Percentiles rank a stretch among this genome's conserved stretches.
These are phyloP conservation scores for Mrakia hoshinonis DNA, from an alignment of 768 basidiomycete species.

Conservation along the genomic window DNA sequence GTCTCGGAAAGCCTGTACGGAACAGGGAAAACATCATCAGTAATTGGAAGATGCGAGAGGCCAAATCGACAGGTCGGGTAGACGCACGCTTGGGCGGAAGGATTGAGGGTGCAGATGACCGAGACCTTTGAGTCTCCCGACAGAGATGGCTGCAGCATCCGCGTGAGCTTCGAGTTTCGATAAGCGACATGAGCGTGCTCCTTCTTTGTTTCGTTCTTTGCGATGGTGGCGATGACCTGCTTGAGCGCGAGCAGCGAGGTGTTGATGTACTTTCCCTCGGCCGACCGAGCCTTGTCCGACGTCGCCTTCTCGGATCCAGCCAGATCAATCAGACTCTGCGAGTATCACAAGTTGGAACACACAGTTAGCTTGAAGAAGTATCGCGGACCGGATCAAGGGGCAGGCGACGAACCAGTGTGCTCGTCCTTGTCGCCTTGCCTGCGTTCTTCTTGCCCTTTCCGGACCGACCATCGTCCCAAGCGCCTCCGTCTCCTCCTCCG, in stretches of 20 bases:
- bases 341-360: neutral
- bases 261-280: constrained; percentile 95
- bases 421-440: constrained; percentile 38
- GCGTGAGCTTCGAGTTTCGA: constrained; percentile 45
- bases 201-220: constrained; percentile 28
- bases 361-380: neutral
- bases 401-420: constrained; percentile 31
- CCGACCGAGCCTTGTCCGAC: constrained; percentile 86
- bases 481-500: constrained; percentile 8
- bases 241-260: constrained; percentile 33
- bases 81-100: constrained; percentile 54
- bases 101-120: constrained; percentile 92
- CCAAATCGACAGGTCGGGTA: neutral
- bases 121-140: constrained; percentile 92
- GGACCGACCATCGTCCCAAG: constrained; percentile 19
- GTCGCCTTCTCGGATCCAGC: constrained; percentile 96
- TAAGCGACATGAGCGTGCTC: constrained; percentile 13
- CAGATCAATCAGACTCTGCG: constrained; percentile 81
- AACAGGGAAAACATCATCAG: no score
- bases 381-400: neutral
- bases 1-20: constrained; percentile 56
- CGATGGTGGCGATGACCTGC: constrained; percentile 27
- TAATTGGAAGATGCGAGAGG: neutral
- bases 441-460: constrained; percentile 27
- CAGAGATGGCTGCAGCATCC: constrained; percentile 86